phyloP scores from a whole-genome alignment of 2,329 filamentous ascomycete species.

The Mollisia scopiformis region DNA sequence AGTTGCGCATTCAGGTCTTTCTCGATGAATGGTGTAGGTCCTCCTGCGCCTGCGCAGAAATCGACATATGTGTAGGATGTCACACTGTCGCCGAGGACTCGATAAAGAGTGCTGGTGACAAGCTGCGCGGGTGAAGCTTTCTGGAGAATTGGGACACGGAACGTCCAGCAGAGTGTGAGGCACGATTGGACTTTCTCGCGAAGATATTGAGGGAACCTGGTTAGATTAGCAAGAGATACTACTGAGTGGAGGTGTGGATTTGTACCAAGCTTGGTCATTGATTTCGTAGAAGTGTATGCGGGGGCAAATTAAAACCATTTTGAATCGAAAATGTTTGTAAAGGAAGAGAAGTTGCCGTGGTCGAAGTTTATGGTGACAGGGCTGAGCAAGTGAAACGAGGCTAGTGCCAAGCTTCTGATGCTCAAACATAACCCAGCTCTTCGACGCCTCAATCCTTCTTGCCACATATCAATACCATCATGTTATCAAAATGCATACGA shows the following conservation, averaged over 20 bases:
- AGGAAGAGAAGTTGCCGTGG: not conserved
- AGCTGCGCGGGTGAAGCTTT: conserved; percentile 59
- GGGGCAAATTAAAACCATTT: conserved; percentile 54
- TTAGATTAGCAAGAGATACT: conserved; percentile 7
- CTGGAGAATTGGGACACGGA: conserved; percentile 60
- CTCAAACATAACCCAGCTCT: no score
- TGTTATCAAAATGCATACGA: conserved; percentile 25
- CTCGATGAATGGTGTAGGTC: conserved; percentile 69
- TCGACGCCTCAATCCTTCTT: no score
- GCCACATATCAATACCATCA: no score
- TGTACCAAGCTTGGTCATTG: conserved; percentile 67
- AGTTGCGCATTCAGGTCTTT: conserved; percentile 55
- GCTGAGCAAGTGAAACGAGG: conserved; percentile 25
- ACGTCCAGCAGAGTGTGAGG: conserved; percentile 66
- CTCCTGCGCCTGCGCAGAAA: conserved; percentile 76
- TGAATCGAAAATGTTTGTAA: conserved; percentile 1
- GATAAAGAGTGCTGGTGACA: conserved; percentile 59
- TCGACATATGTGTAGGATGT: conserved; percentile 68
- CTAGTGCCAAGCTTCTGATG: conserved; percentile 11
- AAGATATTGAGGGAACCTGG: conserved; percentile 68
- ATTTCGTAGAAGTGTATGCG: conserved; percentile 70
- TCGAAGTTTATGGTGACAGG: conserved; percentile 4
- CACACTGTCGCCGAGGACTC: conserved; percentile 50
- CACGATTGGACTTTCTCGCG: conserved; percentile 67
- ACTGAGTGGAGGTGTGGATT: conserved; percentile 5